Evolutionary conservation across 345 rosid species (phyloP), one percentile per base, ranked within the genome.

Genomic region (Salix udensis): DNA sequence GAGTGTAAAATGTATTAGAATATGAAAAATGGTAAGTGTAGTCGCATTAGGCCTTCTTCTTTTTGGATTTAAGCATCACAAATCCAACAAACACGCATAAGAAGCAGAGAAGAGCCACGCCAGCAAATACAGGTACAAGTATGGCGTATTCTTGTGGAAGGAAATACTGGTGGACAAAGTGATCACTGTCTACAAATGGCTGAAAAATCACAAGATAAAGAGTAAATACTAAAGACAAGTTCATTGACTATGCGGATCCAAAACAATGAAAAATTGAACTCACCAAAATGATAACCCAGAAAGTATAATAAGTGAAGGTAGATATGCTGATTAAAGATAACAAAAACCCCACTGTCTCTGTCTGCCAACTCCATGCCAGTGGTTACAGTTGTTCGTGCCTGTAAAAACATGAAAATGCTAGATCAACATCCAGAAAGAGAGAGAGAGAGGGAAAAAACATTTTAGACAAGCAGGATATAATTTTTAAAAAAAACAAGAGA

Each of bases 221-320:
- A 1, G 31, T 50, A n/a, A 15, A 50, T 2, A 77, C 60, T 1
- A 30, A n/a, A 78, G 26, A 23, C 0, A 14, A 48, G 71, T 28
- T 36, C 7, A 61, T 62, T 28, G 61, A 76, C 18, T 50, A 62
- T 15, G 18, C 11, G 65, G 14, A 73, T 52, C 18, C 12, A n/a
- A 26, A 71, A 48, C 34, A n/a, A 23, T 68, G 64, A 76, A 5
- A 19, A 71, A 48, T 67, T 28, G 37, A 12, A 75, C 88, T 87
- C 10, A 93, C 98, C 89, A 94, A 84, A 76, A 95, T 90, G 86
- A 95, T 91, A 82, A 89, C 96, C 99, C 99, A 96, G 76, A 96
- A 96, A 28, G 98, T 93, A 58, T 91, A 93, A 83, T 96, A 93
- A 6, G 94, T 93, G 90, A 93, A 96, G 58, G 91, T 86, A 61